phyloP scores from a whole-genome alignment of 2,329 filamentous ascomycete species.

The Hypoxylon sp. region DNA sequence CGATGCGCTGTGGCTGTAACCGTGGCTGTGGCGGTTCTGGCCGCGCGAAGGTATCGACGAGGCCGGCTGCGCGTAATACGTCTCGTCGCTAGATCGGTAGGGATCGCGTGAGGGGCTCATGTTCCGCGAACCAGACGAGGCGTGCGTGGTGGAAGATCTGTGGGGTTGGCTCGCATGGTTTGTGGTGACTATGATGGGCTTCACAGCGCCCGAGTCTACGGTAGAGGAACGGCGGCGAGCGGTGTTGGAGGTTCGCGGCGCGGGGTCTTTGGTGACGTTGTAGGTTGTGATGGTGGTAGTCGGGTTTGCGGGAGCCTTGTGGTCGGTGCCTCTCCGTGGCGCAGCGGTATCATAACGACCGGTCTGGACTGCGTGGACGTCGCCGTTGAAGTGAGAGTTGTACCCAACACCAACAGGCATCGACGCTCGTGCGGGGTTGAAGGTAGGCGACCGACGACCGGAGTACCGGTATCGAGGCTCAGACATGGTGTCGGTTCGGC shows the following conservation, averaged over 20 bases:
- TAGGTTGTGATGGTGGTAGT: constrained; percentile 63
- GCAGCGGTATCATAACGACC: constrained; percentile 46
- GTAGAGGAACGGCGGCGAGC: constrained; percentile 59
- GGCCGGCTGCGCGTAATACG: constrained; percentile 65
- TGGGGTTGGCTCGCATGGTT: constrained; percentile 54
- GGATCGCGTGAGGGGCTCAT: constrained; percentile 61
- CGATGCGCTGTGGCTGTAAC: constrained; percentile 55
- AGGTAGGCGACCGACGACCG: constrained; percentile 54
- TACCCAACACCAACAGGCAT: constrained; percentile 61
- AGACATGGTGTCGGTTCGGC: constrained; percentile 50
- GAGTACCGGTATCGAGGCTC: constrained; percentile 56
- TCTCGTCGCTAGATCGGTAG: constrained; percentile 61
- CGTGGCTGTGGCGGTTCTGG: constrained; percentile 50
- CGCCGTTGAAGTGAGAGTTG: constrained; percentile 59
- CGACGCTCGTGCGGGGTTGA: constrained; percentile 62
- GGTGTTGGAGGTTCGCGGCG: constrained; percentile 55
- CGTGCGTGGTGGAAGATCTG: constrained; percentile 48
- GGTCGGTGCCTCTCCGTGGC: constrained; percentile 48
- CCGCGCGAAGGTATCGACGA: constrained; percentile 62
- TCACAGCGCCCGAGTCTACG: constrained; percentile 57
- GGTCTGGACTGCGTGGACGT: constrained; percentile 62
- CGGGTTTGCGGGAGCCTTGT: constrained; percentile 44
- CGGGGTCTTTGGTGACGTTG: constrained; percentile 61
- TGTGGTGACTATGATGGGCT: constrained; percentile 66
- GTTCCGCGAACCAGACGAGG: constrained; percentile 47